phyloP scores from a whole-genome alignment of 2,329 filamentous ascomycete species.

The Epichloe coenophiala region DNA sequence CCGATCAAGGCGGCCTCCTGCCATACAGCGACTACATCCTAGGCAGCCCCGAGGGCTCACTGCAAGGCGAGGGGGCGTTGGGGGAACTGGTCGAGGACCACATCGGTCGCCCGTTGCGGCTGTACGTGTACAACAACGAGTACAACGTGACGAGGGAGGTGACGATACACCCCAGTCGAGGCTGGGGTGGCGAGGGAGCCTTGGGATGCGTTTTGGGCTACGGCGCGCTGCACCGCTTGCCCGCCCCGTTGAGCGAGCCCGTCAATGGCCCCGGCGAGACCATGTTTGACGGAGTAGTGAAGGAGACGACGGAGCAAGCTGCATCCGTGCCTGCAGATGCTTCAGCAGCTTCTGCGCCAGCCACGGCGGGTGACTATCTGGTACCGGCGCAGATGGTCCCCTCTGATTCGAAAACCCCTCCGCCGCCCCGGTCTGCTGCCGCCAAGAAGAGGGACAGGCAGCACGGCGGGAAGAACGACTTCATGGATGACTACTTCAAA shows the following conservation, averaged over 20 bases:
- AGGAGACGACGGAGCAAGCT: slow-evolving; percentile 17
- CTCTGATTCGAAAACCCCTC: slow-evolving; percentile 21
- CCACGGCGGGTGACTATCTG: slow-evolving; percentile 32
- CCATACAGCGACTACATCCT: slow-evolving; percentile 97
- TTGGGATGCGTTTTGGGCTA: slow-evolving; percentile 87
- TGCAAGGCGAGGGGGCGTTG: slow-evolving; percentile 78
- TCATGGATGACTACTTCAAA: slow-evolving; percentile 79
- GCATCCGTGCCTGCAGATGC: slow-evolving; percentile 15
- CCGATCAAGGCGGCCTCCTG: slow-evolving; percentile 78
- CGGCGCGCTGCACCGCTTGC: slow-evolving; percentile 81
- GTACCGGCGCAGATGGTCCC: slow-evolving; percentile 47
- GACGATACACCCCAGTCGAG: slow-evolving; percentile 79
- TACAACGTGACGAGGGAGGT: slow-evolving; percentile 89
- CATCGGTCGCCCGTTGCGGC: slow-evolving; percentile 67
- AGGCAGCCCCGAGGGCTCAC: slow-evolving; percentile 76
- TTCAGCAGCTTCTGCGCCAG: slow-evolving; percentile 13
- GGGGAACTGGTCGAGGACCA: slow-evolving; percentile 90
- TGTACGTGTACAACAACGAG: slow-evolving; percentile 97
- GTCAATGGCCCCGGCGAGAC: slow-evolving; percentile 82
- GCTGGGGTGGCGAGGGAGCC: slow-evolving; percentile 88
- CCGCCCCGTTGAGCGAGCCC: slow-evolving; percentile 75
- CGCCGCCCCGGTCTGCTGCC: slow-evolving; percentile 24
- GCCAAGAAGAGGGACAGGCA: slow-evolving; percentile 53
- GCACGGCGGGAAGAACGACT: slow-evolving; percentile 36
- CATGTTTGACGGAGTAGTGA: slow-evolving; percentile 56